Base-by-base conservation (phyloP, 176 grass and related monocot genomes). In the Melocanna baccifera region DNA sequence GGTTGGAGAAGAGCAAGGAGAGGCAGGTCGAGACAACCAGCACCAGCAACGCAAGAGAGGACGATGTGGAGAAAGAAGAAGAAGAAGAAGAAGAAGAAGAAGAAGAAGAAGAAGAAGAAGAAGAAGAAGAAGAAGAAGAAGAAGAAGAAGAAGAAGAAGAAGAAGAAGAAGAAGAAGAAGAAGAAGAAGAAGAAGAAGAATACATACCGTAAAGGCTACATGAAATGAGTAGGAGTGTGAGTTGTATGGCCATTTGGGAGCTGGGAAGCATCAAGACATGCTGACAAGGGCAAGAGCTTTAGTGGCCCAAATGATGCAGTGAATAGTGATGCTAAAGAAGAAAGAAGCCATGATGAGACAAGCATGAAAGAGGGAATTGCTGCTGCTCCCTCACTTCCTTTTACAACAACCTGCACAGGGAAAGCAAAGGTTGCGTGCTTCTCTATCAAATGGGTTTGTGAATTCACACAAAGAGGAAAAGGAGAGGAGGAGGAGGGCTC, bases 221-320 rank as follows among this genome's bases (percentile, higher is more conserved):
- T 34, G 86, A 87, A 92, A 92, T 92, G 90, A 94, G 75, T 90
- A 94, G 71, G 78, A 94, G 57, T 22, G 82, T 89, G 92, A 94
- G 68, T 90, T 83, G 82, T 85, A 90, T 89, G 81, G 82, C 81
- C 82, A 90, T 81, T 80, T 73, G 85, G 80, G 76, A 92, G 80
- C 84, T 90, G 81, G 81, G 85, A 84, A 83, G 85, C 81, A 91
- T 84, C 81, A 84, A 87, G 89, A 71, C 81, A 55, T 52, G 48
- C 34, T 76, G 62, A 64, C 80, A 52, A 34, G 41, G 62, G 61
- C 23, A 70, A 13, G 62, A 40, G 69, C 69, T 91, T 87, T 91
- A 87, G 89, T 80, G 75, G 13, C 32, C 40, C 69, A 75, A 84
- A 87, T 91, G 89, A 91, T 91, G 75, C 52, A 55, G 63, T 40